Evolutionary conservation across 441 rosid species (phyloP).

Genomic region (Erysimum cheiri): DNA sequence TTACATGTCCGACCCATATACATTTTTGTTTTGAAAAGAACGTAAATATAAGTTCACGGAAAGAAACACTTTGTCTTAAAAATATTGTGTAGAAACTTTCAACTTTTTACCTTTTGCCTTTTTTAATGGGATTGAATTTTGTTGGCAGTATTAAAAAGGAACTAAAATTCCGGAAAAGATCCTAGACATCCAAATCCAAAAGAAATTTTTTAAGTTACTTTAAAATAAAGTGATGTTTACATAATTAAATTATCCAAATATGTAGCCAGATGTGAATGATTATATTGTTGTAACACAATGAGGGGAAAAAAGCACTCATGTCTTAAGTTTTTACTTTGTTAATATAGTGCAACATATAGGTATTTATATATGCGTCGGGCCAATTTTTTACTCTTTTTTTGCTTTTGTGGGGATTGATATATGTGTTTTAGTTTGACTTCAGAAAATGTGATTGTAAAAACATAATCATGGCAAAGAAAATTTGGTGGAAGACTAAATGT

Average conservation of each 20-base stretch:
- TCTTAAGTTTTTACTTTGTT: conserved; percentile 1
- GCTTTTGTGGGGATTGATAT: conserved; percentile 24
- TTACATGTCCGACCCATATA: background rate
- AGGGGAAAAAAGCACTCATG: background rate
- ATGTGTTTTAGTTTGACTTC: conserved; percentile 33
- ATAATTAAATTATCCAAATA: background rate
- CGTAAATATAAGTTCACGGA: background rate
- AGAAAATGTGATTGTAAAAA: conserved; percentile 32
- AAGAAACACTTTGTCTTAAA: background rate
- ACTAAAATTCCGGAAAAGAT: too few species aligned
- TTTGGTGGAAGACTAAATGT: conserved; percentile 40
- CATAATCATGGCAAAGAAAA: conserved; percentile 42
- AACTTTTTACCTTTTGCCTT: background rate
- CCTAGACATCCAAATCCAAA: too few species aligned
- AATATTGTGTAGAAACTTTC: background rate
- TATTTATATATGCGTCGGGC: conserved; percentile 1
- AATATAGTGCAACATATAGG: background rate
- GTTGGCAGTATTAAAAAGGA: too few species aligned
- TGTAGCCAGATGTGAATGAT: background rate
- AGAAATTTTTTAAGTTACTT: background rate
- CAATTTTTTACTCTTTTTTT: background rate
- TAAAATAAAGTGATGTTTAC: background rate
- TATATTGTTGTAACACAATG: background rate
- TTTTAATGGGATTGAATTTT: background rate
- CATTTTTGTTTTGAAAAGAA: background rate